Conservation (phyloP, 2,329 filamentous ascomycete species). For the Alternaria angustiovoidea region DNA sequence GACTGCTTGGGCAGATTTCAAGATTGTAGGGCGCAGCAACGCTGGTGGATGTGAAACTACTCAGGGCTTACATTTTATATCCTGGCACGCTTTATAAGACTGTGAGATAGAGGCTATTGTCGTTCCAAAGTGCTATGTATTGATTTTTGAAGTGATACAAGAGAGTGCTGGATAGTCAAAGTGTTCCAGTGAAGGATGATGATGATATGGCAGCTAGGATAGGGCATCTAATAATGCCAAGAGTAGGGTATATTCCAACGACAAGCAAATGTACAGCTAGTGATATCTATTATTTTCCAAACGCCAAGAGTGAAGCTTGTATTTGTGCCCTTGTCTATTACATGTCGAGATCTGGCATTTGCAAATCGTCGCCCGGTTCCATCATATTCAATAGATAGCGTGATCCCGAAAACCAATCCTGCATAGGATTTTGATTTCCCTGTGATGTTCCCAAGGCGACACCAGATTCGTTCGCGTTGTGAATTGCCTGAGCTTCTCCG, state of each 20-base stretch:
- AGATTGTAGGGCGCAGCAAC: neutral
- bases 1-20: neutral
- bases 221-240: neutral
- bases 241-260: neutral
- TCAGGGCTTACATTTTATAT: neutral
- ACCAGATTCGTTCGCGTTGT: neutral
- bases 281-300: neutral
- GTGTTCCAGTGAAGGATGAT: neutral
- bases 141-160: neutral
- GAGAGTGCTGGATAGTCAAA: neutral
- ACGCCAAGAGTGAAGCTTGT: neutral
- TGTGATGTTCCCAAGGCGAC: constrained; percentile 17
- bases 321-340: neutral
- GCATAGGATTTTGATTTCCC: constrained; percentile 57
- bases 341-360: constrained; percentile 41
- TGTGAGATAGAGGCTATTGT: neutral
- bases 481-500: constrained; percentile 5
- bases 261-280: neutral
- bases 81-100: neutral
- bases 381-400: constrained; percentile 70
- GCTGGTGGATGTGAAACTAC: neutral
- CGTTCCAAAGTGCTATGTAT: neutral
- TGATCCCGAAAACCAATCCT: constrained; percentile 73
- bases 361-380: constrained; percentile 62
- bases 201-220: neutral